phyloP scores from a whole-genome alignment of 2,329 filamentous ascomycete genomes.

The Clarireedia sp. region DNA sequence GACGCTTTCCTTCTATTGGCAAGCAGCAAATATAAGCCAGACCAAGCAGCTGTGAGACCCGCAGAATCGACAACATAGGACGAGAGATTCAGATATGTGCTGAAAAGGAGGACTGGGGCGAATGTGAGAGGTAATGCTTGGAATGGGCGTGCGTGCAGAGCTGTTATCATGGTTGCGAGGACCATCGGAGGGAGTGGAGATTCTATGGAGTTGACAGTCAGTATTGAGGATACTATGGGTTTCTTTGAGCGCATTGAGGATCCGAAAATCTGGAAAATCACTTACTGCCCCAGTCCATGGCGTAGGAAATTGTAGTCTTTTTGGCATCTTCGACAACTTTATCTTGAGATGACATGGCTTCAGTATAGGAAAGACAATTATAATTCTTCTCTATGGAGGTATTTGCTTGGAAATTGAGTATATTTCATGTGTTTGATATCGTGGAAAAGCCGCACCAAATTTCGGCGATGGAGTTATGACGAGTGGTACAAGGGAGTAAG shows the following conservation, averaged over 20 bases:
- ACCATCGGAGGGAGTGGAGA: slow-evolving; percentile 56
- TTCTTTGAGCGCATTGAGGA: background rate
- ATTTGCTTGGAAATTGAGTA: background rate
- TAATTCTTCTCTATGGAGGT: no score
- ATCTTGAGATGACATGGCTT: slow-evolving; percentile 20
- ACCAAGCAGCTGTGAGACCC: slow-evolving; percentile 57
- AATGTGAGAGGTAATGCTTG: slow-evolving; percentile 60
- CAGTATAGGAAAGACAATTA: background rate
- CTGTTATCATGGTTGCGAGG: slow-evolving; percentile 57
- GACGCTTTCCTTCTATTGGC: slow-evolving; percentile 44
- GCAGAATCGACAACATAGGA: slow-evolving; percentile 56
- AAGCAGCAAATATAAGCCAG: slow-evolving; percentile 55
- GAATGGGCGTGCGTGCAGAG: slow-evolving; percentile 59
- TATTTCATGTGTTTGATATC: no score
- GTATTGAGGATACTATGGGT: background rate
- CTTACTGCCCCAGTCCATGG: slow-evolving; percentile 45
- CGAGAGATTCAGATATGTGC: slow-evolving; percentile 56
- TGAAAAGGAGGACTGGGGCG: slow-evolving; percentile 57
- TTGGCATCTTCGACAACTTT: slow-evolving; percentile 27
- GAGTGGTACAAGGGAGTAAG: background rate
- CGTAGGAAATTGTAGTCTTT: slow-evolving; percentile 36
- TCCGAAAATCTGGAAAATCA: slow-evolving; percentile 11
- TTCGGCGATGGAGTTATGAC: background rate
- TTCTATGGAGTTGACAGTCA: slow-evolving; percentile 30
- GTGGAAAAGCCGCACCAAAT: no score